Conservation (phyloP, 2,329 filamentous ascomycete species). For the Diaporthe citrichinensis region DNA sequence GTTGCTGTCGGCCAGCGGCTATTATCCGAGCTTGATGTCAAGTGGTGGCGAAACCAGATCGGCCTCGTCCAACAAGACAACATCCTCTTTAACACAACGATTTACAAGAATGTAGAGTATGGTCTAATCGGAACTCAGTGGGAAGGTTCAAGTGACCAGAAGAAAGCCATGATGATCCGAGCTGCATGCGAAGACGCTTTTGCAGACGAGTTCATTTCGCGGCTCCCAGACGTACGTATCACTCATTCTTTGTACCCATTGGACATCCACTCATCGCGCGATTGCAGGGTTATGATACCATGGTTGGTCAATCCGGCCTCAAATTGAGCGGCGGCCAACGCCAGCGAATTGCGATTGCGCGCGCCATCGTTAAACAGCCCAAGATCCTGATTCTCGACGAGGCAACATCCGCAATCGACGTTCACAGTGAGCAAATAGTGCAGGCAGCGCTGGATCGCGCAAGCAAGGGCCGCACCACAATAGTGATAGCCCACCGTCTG, state of each 20-base stretch:
- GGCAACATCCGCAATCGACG: slow-evolving; percentile 67
- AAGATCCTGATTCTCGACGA: slow-evolving; percentile 23
- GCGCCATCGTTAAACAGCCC: slow-evolving; percentile 48
- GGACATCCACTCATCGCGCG: neutral
- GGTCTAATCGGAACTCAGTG: slow-evolving; percentile 62
- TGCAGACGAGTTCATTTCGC: slow-evolving; percentile 77
- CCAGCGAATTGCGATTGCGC: slow-evolving; percentile 73
- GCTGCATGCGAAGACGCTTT: slow-evolving; percentile 78
- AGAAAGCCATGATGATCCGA: slow-evolving; percentile 69
- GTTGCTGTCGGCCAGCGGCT: slow-evolving; percentile 15
- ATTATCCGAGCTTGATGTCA: slow-evolving; percentile 68
- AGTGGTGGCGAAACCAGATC: slow-evolving; percentile 67
- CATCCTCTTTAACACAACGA: slow-evolving; percentile 60
- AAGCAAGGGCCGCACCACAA: slow-evolving; percentile 10
- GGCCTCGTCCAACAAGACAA: slow-evolving; percentile 59
- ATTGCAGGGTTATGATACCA: slow-evolving; percentile 73
- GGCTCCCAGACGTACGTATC: slow-evolving; percentile 66
- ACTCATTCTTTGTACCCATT: neutral
- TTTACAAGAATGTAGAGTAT: slow-evolving; percentile 68
- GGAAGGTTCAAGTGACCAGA: slow-evolving; percentile 54
- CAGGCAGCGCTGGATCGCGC: slow-evolving; percentile 7
- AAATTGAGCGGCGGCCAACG: slow-evolving; percentile 83
- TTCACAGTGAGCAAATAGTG: slow-evolving; percentile 22
- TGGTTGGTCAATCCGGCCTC: slow-evolving; percentile 83
- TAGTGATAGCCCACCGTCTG: slow-evolving; percentile 14